Evolutionary conservation across 225 moss, liverwort and hornwort species (phyloP).

Genomic region (Pseudisothecium myosuroides): DNA sequence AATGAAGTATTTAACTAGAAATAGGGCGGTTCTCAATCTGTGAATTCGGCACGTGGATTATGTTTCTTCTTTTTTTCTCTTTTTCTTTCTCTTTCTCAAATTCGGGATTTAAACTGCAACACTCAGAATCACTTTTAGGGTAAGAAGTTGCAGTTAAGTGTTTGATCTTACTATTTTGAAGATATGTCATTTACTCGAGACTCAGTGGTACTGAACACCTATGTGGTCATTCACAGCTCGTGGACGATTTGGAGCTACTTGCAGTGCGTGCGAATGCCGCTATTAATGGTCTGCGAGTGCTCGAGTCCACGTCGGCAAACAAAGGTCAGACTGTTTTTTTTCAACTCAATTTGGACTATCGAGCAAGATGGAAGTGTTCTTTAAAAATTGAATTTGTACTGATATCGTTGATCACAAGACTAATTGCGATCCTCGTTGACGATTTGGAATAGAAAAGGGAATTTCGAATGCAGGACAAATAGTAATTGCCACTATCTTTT

Average conservation of each 20-base stretch:
- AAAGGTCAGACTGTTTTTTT: conserved; percentile 31
- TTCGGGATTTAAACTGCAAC: background rate
- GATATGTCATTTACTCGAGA: background rate
- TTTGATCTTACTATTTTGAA: background rate
- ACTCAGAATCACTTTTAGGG: background rate
- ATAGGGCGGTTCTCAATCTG: background rate
- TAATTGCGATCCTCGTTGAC: background rate
- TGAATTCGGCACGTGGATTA: background rate
- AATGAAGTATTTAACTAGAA: background rate
- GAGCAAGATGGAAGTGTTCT: background rate
- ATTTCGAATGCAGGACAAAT: background rate
- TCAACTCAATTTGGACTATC: background rate
- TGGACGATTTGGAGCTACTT: conserved; percentile 95
- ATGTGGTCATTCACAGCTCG: conserved; percentile 50
- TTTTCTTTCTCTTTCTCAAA: background rate
- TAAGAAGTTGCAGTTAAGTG: background rate
- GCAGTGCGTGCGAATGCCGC: conserved; percentile 68
- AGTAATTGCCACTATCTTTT: background rate
- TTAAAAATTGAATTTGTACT: background rate
- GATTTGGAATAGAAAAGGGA: background rate
- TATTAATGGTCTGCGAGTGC: conserved; percentile 65
- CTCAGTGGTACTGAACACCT: background rate
- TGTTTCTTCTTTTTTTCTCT: too few species aligned
- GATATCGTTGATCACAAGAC: background rate
- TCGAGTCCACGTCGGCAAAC: conserved; percentile 34